Evolutionary conservation across 1,139 yeast genomes (phyloP), one percentile per base, ranked within the genome.

Genomic region (Suzukiozyma palmioleophila): DNA sequence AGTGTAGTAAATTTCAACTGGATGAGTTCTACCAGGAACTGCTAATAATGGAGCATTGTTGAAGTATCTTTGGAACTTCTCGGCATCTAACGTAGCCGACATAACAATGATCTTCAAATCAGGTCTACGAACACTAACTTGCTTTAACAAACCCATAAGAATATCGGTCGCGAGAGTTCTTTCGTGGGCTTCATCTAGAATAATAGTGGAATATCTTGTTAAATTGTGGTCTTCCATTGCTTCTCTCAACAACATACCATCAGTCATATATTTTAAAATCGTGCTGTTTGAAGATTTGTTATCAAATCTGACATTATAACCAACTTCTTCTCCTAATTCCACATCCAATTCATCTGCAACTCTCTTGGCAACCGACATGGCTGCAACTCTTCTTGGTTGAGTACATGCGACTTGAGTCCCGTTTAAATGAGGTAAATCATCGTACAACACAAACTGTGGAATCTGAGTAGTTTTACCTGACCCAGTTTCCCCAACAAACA

Each of bases 41-140:
- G 97, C 96, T 50, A 92, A 73, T 46, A 92, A 68, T 15, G 98
- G 98, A 15, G 97, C 97, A 54, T 84, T 80, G 60, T 83, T 78
- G 67, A 92, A 92, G 62, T 92, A 92, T 22, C 62, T 67, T 64
- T 92, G 97, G 60, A 92, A 92, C 69, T 92, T 92, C 61, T 89
- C 95, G 2, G 98, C 97, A 67, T 92, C 97, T 59, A 92, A 76
- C 6, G 98, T 92, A 45, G 98, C 98, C 48, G 97, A 89, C 97
- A 90, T 92, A 60, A 92, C 81, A 49, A 92, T 89, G 53, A 92
- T 77, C 61, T 92, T 92, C 53, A 92, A 73, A 56, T 90, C 97
- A 15, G 89, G 83, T 60, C 98, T 78, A 60, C 94, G 77, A 31
- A 65, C 54, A 29, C 86, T 77, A 36, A 92, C 83, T 57, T 88